Percentiles rank a stretch among this genome's conserved stretches.
These are phyloP conservation scores for Paramecium sexaurelia DNA, from an alignment of 73 alveolate species.

Conservation along the genomic window DNA sequence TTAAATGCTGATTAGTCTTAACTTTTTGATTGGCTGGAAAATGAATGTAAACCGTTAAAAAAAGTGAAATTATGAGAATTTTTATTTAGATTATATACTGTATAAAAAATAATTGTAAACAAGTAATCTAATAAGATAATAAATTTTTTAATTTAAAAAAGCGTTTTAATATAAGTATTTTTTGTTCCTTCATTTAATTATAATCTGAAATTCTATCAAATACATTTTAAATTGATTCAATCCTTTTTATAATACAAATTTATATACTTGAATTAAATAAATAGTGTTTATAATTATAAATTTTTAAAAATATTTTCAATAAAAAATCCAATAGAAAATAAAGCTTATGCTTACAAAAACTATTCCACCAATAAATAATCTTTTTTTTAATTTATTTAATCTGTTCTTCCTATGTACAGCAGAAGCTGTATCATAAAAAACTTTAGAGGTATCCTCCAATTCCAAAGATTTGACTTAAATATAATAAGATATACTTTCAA, in stretches of 20 bases:
- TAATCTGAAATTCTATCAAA: too few relatives aligned
- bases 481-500: neutral
- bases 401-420: slow-evolving; percentile 10
- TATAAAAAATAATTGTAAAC: neutral
- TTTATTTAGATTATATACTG: neutral
- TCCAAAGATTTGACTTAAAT: slow-evolving; percentile 47
- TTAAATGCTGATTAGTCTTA: neutral
- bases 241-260: too few relatives aligned
- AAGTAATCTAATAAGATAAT: neutral
- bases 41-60: neutral
- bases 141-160: too few relatives aligned
- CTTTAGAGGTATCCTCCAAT: slow-evolving; percentile 47
- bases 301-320: neutral
- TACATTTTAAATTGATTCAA: too few relatives aligned
- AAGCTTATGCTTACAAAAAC: neutral
- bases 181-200: too few relatives aligned
- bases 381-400: slow-evolving; percentile 19
- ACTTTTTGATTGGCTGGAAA: neutral
- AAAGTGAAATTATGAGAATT: neutral
- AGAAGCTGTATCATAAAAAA: slow-evolving; percentile 25
- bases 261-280: neutral
- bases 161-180: too few relatives aligned
- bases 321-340: slow-evolving; percentile 4
- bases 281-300: neutral
- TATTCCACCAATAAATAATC: neutral